phyloP scores from a whole-genome alignment of 352 stramenopile genomes.

The Saprolegnia parasitica region DNA sequence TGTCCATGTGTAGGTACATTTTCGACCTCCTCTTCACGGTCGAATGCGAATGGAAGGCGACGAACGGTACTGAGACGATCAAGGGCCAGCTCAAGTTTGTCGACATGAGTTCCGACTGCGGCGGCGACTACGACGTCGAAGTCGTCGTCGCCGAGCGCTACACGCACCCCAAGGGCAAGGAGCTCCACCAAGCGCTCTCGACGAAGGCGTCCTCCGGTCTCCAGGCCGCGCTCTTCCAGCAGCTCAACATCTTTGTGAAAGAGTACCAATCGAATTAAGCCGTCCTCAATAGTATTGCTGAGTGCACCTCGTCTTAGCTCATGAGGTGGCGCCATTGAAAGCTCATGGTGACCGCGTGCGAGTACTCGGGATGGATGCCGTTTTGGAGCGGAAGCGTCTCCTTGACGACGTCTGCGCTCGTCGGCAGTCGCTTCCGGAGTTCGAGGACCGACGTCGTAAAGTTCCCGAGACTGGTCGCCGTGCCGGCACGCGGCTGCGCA shows the following conservation, averaged over 20 bases:
- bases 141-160: constrained; percentile 64
- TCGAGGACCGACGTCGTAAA: constrained; percentile 17
- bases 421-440: constrained; percentile 26
- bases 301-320: constrained; percentile 4
- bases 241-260: constrained; percentile 57
- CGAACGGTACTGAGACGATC: constrained; percentile 27
- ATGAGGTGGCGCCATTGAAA: constrained; percentile 29
- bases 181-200: constrained; percentile 56
- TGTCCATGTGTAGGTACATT: constrained; percentile 35
- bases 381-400: constrained; percentile 21
- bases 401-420: constrained; percentile 6
- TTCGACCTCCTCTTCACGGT: constrained; percentile 77
- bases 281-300: constrained; percentile 1
- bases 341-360: constrained; percentile 20
- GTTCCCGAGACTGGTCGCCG: neutral
- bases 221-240: constrained; percentile 45
- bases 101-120: constrained; percentile 75
- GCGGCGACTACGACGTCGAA: constrained; percentile 68
- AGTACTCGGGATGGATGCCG: neutral
- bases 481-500: neutral
- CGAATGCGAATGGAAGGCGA: constrained; percentile 38
- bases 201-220: constrained; percentile 46
- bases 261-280: constrained; percentile 72
- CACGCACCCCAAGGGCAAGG: constrained; percentile 57
- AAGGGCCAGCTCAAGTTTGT: constrained; percentile 70